phyloP scores from a whole-genome alignment of 1,284 basidiomycete genomes.

The Apiotrichum sp. region DNA sequence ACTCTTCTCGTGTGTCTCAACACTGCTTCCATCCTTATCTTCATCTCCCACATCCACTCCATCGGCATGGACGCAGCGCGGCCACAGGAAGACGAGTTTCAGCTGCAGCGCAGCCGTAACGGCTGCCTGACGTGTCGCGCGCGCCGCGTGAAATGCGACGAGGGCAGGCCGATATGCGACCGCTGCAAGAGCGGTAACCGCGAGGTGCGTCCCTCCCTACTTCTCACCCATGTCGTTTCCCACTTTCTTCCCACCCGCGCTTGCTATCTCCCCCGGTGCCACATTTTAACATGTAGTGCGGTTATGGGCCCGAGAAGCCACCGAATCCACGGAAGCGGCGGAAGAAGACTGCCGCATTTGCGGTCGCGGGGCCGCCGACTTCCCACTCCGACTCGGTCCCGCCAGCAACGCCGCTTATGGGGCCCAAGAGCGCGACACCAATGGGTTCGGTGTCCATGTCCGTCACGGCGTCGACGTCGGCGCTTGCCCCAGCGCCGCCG shows the following conservation, averaged over 20 bases:
- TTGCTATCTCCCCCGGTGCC: neutral
- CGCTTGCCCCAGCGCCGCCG: neutral
- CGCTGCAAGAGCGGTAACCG: conserved; percentile 21
- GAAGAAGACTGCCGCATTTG: neutral
- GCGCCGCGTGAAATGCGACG: conserved; percentile 40
- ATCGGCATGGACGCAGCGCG: neutral
- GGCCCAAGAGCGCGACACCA: neutral
- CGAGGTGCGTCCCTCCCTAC: conserved; percentile 18
- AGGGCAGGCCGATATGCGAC: conserved; percentile 26
- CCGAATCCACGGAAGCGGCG: conserved; percentile 15
- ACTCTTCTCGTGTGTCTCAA: no score
- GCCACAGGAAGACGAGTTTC: conserved; percentile 6
- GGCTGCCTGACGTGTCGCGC: conserved; percentile 39
- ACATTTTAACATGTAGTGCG: conserved; percentile 7
- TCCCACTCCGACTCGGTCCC: neutral
- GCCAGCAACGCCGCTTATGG: neutral
- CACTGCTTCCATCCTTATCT: neutral
- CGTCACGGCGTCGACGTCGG: neutral
- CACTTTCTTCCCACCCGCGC: no score
- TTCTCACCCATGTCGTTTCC: no score
- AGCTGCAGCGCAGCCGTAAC: conserved; percentile 20
- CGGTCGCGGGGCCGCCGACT: neutral
- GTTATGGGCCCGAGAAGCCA: conserved; percentile 15
- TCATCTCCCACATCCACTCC: neutral
- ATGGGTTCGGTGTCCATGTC: neutral